Percentiles rank a stretch among this genome's conserved stretches.
phyloP scores from a whole-genome alignment of 2,329 filamentous ascomycete genomes.

The Aspergillus chevalieri region DNA sequence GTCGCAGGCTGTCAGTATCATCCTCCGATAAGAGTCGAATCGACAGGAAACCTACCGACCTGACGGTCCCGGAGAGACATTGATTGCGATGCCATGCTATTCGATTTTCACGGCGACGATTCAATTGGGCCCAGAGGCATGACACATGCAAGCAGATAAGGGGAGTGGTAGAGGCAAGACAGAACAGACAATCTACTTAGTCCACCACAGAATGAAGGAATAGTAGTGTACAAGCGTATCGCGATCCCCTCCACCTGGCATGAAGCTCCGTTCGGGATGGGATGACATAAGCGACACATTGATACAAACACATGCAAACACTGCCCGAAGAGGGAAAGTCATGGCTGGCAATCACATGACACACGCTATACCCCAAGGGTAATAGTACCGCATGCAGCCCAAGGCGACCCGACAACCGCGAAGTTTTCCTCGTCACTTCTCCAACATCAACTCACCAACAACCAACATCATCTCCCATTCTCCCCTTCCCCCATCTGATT shows the following conservation, averaged over 20 bases:
- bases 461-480: conserved; percentile 1
- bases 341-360: conserved; percentile 10
- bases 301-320: conserved; percentile 25
- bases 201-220: neutral
- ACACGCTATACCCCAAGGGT: conserved; percentile 9
- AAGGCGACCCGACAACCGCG: neutral
- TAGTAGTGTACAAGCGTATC: neutral
- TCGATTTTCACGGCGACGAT: conserved; percentile 12
- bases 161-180: neutral
- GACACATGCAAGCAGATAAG: conserved; percentile 7
- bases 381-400: conserved; percentile 3
- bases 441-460: conserved; percentile 4
- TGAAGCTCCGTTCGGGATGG: conserved; percentile 14
- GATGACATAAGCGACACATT: conserved; percentile 22
- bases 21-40: neutral
- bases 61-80: conserved; percentile 64
- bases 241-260: conserved; percentile 25
- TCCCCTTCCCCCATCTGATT: conserved; percentile 8
- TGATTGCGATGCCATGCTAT: conserved; percentile 49
- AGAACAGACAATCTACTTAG: neutral
- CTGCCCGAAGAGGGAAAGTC: conserved; percentile 1
- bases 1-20: conserved; percentile 3
- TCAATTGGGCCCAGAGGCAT: conserved; percentile 12
- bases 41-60: conserved; percentile 52
- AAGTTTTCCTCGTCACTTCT: conserved; percentile 2